Evolutionary conservation across 805 yeast genomes (phyloP), one percentile per base, ranked within the genome.

Genomic region (Grigorovia transvaalensis): DNA sequence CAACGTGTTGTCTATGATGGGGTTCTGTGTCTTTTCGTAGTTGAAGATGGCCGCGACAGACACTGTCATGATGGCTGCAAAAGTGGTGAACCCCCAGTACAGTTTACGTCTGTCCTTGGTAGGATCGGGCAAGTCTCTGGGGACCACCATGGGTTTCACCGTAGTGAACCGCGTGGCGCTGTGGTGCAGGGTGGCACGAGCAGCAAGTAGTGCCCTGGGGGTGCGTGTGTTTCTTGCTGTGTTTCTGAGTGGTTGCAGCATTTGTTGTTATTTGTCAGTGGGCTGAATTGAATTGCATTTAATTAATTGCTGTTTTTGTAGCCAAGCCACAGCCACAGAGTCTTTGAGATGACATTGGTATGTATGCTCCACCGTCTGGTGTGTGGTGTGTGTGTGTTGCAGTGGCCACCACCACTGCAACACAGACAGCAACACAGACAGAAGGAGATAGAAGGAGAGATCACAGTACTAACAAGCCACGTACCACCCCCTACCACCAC

Each of bases 21-120:
- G 97, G 13, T 96, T 87, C 46, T 85, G 81, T 18, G 89, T 82
- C 66, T 89, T 90, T 66, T 93, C 99, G 69, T 91, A 90, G 73
- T 93, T 90, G 77, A 91, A 84, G 60, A 91, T 86, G 33, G 86
- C 76, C 33, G 77, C 72, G 48, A 84, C 69, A 1, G 84, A 70
- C 4, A 74, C 68, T 23, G 76, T 76, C 77, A 84, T 80, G 49
- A 77, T 68, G 13, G 72, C 66, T 46, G 76, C 68, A 62, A 85
- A 85, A 2, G 70, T 68, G 6, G 74, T 66, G 64, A 89, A 83
- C 52, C 80, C 79, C 20, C 71, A 60, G 51, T 81, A 70, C 55
- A 77, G 77, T 56, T 72, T 75, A 51, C 74, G 74, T 55, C 73
- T 71, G 51, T 76, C 80, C n/a, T 73, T 72, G 50, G 78, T 72